Conservation (phyloP, 2,329 filamentous ascomycete species). For the Ceratocystis diversiconidia region DNA sequence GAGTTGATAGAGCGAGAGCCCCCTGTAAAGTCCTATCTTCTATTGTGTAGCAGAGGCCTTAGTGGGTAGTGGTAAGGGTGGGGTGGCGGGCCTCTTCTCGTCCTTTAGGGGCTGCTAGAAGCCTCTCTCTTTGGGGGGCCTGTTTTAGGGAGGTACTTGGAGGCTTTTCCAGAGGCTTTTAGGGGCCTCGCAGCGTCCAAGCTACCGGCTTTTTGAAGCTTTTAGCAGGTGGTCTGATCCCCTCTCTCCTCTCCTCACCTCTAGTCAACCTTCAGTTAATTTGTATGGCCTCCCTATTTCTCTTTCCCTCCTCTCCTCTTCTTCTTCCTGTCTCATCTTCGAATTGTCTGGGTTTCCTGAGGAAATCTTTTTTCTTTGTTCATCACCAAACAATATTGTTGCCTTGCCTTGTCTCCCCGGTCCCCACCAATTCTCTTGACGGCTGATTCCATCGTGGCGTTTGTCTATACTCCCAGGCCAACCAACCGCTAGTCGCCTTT, state of each 20-base stretch:
- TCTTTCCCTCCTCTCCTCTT: neutral
- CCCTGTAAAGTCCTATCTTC: too few species aligned
- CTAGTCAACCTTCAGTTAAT: neutral
- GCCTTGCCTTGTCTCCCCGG: too few species aligned
- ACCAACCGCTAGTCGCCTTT: neutral
- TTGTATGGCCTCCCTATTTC: neutral
- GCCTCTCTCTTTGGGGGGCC: too few species aligned
- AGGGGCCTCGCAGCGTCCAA: neutral
- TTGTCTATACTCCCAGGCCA: neutral
- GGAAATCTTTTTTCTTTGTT: too few species aligned
- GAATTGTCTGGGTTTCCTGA: too few species aligned
- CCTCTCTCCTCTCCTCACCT: neutral
- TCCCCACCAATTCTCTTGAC: too few species aligned
- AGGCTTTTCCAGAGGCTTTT: neutral
- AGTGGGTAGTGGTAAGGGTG: too few species aligned
- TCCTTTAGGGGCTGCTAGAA: too few species aligned
- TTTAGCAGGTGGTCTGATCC: conserved; percentile 9
- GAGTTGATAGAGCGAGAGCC: too few species aligned
- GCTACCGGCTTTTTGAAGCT: neutral
- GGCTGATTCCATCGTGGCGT: neutral
- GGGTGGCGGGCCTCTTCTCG: too few species aligned
- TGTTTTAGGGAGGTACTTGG: neutral
- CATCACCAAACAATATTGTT: too few species aligned
- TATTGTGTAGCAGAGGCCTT: too few species aligned
- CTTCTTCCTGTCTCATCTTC: neutral